Evolutionary conservation across 352 stramenopile species (phyloP).

Genomic region (Plasmopara muralis): DNA sequence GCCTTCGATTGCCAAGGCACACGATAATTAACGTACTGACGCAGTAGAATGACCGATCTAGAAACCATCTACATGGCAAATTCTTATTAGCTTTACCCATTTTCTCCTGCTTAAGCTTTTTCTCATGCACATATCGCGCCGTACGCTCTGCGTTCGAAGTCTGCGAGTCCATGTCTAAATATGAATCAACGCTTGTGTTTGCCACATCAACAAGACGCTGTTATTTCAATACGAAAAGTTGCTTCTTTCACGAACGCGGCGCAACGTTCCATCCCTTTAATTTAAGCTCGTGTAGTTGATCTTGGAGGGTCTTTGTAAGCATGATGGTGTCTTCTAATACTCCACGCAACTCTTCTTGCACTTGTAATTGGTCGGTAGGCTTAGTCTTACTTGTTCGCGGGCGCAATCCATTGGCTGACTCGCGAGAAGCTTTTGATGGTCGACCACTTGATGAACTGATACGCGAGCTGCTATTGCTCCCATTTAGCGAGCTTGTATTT

Average conservation of each 20-base stretch:
- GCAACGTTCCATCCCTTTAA: slow-evolving; percentile 74
- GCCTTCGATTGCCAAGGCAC: not conserved
- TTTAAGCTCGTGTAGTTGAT: slow-evolving; percentile 74
- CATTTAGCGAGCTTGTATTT: slow-evolving; percentile 2
- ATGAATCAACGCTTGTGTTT: no score
- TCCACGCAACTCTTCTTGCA: slow-evolving; percentile 65
- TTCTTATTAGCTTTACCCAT: slow-evolving; percentile 36
- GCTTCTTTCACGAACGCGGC: slow-evolving; percentile 8
- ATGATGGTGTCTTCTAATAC: slow-evolving; percentile 61
- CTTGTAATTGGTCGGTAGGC: slow-evolving; percentile 38
- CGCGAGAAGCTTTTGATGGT: slow-evolving; percentile 6
- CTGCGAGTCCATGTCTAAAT: slow-evolving; percentile 21
- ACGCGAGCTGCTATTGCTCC: slow-evolving; percentile 9
- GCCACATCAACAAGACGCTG: not conserved
- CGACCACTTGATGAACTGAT: slow-evolving; percentile 5
- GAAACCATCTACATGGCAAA: slow-evolving; percentile 67
- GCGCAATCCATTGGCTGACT: slow-evolving; percentile 6
- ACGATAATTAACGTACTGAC: slow-evolving; percentile 54
- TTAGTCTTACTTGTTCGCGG: slow-evolving; percentile 21
- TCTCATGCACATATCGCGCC: slow-evolving; percentile 54
- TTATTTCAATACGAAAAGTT: slow-evolving; percentile 5
- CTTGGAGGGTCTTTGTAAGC: slow-evolving; percentile 61
- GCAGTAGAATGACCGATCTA: slow-evolving; percentile 76
- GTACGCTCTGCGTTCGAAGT: slow-evolving; percentile 45
- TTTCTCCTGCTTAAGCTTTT: slow-evolving; percentile 27